These are phyloP conservation scores for Stylonectria norvegica DNA, from an alignment of 2,329 filamentous ascomycete species.

Conservation along the genomic window DNA sequence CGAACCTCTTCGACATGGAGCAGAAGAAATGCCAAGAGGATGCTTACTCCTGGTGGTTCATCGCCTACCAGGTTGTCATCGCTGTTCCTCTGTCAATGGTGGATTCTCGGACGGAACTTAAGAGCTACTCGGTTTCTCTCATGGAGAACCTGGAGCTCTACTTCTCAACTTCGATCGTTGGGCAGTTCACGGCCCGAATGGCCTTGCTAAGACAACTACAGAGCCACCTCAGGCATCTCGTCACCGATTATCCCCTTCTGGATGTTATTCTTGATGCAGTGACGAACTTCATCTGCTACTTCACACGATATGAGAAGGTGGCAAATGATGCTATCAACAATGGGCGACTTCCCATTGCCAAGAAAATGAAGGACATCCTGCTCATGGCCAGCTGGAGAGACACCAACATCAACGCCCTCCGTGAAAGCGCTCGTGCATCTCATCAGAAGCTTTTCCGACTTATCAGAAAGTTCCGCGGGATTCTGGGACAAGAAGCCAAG, in stretches of 20 bases:
- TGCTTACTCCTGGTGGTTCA: slow-evolving; percentile 91
- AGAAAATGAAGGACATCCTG: slow-evolving; percentile 88
- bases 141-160: slow-evolving; percentile 77
- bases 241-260: slow-evolving; percentile 56
- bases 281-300: slow-evolving; percentile 73
- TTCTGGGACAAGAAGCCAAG: slow-evolving; percentile 74
- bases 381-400: slow-evolving; percentile 97
- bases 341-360: slow-evolving; percentile 75
- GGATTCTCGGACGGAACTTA: slow-evolving; percentile 56
- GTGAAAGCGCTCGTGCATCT: slow-evolving; percentile 84
- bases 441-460: slow-evolving; percentile 90
- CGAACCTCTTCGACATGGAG: slow-evolving; percentile 82
- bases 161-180: slow-evolving; percentile 72
- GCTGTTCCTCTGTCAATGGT: slow-evolving; percentile 67
- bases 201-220: slow-evolving; percentile 63
- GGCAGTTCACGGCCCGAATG: slow-evolving; percentile 74
- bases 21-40: slow-evolving; percentile 69
- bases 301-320: slow-evolving; percentile 64
- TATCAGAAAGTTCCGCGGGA: slow-evolving; percentile 80
- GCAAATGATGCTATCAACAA: slow-evolving; percentile 63
- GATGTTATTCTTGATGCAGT: slow-evolving; percentile 61
- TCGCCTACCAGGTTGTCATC: slow-evolving; percentile 88
- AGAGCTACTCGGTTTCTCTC: slow-evolving; percentile 62
- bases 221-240: slow-evolving; percentile 62
- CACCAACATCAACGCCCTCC: slow-evolving; percentile 84